phyloP scores from a whole-genome alignment of 2,329 filamentous ascomycete species.

The Chrysoporthe deuterocubensis region DNA sequence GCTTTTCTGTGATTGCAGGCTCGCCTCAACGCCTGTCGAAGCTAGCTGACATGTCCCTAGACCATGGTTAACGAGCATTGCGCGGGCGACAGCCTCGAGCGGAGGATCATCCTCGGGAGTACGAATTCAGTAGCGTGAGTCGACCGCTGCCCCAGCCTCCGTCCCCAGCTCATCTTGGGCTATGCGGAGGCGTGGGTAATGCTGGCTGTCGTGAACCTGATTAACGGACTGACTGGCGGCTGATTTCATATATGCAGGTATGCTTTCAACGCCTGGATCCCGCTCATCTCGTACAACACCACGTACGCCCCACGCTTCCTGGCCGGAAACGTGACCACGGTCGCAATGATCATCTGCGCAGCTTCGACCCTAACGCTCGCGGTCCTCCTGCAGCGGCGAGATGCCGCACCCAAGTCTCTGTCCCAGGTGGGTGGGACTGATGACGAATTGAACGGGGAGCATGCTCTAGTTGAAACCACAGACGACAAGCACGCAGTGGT shows the following conservation, averaged over 20 bases:
- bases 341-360: slow-evolving; percentile 33
- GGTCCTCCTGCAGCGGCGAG: slow-evolving; percentile 30
- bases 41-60: slow-evolving; percentile 6
- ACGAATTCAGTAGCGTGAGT: slow-evolving; percentile 34
- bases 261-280: slow-evolving; percentile 36
- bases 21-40: too few species aligned
- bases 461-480: not conserved
- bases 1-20: not conserved
- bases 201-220: not conserved
- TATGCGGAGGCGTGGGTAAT: too few species aligned
- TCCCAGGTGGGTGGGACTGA: not conserved
- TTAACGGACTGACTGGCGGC: too few species aligned
- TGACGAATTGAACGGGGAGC: not conserved
- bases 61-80: slow-evolving; percentile 36
- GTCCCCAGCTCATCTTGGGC: not conserved
- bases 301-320: slow-evolving; percentile 33
- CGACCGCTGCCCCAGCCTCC: not conserved
- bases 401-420: slow-evolving; percentile 4
- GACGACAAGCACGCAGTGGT: not conserved
- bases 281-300: slow-evolving; percentile 34
- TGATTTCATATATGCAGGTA: slow-evolving; percentile 17
- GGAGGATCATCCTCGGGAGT: slow-evolving; percentile 34
- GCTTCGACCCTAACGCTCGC: slow-evolving; percentile 32
- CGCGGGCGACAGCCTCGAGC: slow-evolving; percentile 31
- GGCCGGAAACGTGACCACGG: slow-evolving; percentile 34